Evolutionary conservation across 805 yeast genomes (phyloP).

Genomic region (Pichia cabralensis): DNA sequence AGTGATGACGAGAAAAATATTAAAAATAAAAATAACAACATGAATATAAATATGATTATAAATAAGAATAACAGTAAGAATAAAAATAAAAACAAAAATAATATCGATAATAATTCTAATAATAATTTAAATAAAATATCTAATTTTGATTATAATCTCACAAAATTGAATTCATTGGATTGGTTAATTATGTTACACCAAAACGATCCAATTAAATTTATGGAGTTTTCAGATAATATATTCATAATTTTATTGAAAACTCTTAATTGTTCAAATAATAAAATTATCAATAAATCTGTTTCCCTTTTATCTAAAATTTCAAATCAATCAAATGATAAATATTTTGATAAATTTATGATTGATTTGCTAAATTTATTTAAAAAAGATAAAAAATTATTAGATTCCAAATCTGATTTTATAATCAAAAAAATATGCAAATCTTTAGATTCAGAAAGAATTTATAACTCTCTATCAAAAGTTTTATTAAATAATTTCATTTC

Average conservation of each 20-base stretch:
- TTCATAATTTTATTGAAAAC: conserved; percentile 73
- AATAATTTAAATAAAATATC: conserved; percentile 31
- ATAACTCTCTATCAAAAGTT: conserved; percentile 69
- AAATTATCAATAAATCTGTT: conserved; percentile 65
- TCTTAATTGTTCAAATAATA: conserved; percentile 56
- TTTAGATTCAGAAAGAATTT: conserved; percentile 73
- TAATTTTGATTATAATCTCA: conserved; percentile 26
- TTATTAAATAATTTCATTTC: conserved; percentile 30
- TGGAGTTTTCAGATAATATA: conserved; percentile 50
- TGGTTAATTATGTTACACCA: conserved; percentile 82
- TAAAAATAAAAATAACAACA: neutral
- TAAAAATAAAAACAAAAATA: conserved; percentile 36
- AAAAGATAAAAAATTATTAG: conserved; percentile 55
- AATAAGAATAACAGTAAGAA: neutral
- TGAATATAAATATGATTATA: neutral
- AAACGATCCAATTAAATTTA: conserved; percentile 49
- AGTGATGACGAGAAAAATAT: too few relatives aligned
- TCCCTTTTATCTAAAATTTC: conserved; percentile 67
- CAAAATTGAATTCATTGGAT: conserved; percentile 75
- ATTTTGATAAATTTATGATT: conserved; percentile 65
- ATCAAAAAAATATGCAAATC: conserved; percentile 75
- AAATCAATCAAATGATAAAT: conserved; percentile 59
- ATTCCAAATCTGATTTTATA: conserved; percentile 72
- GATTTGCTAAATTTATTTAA: conserved; percentile 63
- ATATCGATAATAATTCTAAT: neutral